Percentiles rank a stretch among this genome's conserved stretches.
Evolutionary conservation across 345 rosid genomes (phyloP).

Genomic region (Dipteronia dyeriana): DNA sequence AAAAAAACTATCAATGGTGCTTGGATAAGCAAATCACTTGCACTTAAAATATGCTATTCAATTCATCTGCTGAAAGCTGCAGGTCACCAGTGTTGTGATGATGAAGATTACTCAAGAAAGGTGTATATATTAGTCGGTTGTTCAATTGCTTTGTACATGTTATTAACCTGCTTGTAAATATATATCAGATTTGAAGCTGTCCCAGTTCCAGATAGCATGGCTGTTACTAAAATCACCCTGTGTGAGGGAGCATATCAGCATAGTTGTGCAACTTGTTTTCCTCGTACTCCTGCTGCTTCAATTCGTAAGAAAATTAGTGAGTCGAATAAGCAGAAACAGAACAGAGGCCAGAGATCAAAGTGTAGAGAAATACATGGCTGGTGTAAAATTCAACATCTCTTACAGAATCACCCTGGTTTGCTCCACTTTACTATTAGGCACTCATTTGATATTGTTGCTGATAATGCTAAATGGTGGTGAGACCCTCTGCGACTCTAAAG

Average conservation of each 20-base stretch:
- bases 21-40: background rate
- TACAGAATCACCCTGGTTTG: constrained; percentile 44
- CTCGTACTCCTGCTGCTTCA: constrained; percentile 43
- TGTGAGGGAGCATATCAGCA: constrained; percentile 58
- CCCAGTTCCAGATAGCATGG: constrained; percentile 35
- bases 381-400: constrained; percentile 39
- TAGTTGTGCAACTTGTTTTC: constrained; percentile 50
- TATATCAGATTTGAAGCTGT: constrained; percentile 37
- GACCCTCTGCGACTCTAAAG: constrained; percentile 43
- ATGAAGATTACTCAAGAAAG: background rate
- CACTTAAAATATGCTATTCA: too few relatives aligned
- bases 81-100: background rate
- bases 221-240: constrained; percentile 45
- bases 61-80: background rate
- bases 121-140: background rate
- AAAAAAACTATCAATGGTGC: background rate
- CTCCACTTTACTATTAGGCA: constrained; percentile 43
- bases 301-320: constrained; percentile 26
- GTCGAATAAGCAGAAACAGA: constrained; percentile 31
- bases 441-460: constrained; percentile 51
- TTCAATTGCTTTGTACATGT: background rate
- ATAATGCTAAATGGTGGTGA: constrained; percentile 34
- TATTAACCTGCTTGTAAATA: constrained; percentile 11
- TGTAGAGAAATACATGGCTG: constrained; percentile 27
- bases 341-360: constrained; percentile 27